Conservation (phyloP, 2,329 filamentous ascomycete species). For the Fusarium tuaranense region DNA sequence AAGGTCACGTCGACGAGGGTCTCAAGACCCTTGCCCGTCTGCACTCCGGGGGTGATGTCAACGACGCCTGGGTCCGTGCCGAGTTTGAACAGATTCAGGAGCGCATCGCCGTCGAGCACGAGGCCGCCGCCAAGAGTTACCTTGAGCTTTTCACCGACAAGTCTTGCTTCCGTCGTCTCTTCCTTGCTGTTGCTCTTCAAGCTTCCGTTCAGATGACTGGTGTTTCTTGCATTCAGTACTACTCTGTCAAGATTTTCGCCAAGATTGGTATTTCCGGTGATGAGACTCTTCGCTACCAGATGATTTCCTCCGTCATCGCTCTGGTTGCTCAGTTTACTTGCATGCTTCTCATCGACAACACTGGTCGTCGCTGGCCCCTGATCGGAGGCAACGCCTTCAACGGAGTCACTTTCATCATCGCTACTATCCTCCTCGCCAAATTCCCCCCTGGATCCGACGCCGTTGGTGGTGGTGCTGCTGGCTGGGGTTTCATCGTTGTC, state of each 20-base stretch:
- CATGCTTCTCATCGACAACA: constrained; percentile 75
- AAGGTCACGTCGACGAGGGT: constrained; percentile 73
- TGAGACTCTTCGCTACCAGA: constrained; percentile 79
- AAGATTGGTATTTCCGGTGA: constrained; percentile 76
- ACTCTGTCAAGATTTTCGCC: constrained; percentile 73
- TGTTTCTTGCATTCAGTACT: constrained; percentile 81
- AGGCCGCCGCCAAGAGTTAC: constrained; percentile 78
- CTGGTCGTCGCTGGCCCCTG: constrained; percentile 78
- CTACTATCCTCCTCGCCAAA: constrained; percentile 61
- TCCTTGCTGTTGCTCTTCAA: constrained; percentile 77
- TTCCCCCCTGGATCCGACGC: constrained; percentile 67
- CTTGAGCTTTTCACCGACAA: constrained; percentile 71
- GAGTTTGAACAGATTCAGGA: constrained; percentile 80
- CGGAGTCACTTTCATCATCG: constrained; percentile 78
- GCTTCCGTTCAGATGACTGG: constrained; percentile 83
- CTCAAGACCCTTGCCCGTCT: constrained; percentile 75
- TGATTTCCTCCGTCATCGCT: constrained; percentile 78
- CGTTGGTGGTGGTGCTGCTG: constrained; percentile 60
- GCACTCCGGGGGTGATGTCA: constrained; percentile 74
- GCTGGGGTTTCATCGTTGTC: constrained; percentile 78
- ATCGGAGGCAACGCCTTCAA: constrained; percentile 80
- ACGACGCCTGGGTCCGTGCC: constrained; percentile 77
- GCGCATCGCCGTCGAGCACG: constrained; percentile 72
- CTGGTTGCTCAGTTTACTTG: constrained; percentile 76
- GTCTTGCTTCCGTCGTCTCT: constrained; percentile 77